These are phyloP conservation scores for Kwoniella europaea DNA, from an alignment of 768 basidiomycete species.

Conservation along the genomic window DNA sequence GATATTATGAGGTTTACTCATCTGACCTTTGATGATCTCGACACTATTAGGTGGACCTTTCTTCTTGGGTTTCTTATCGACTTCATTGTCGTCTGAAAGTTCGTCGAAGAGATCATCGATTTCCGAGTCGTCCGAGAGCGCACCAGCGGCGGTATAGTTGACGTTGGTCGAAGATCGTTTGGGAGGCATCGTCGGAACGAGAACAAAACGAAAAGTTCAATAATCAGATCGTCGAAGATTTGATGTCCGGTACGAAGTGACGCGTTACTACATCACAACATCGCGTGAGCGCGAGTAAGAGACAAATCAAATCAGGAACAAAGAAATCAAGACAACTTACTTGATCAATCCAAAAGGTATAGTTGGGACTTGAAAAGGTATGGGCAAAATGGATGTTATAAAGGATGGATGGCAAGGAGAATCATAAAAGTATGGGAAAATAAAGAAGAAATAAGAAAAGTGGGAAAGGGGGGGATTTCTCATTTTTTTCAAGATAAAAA, in stretches of 20 bases:
- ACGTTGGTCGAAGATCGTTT: background rate
- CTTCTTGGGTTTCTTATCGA: constrained; percentile 20
- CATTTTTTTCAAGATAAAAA: background rate
- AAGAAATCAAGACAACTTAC: background rate
- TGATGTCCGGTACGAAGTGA: background rate
- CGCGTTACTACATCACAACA: background rate
- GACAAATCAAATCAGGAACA: background rate
- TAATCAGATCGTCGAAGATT: background rate
- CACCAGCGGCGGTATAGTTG: constrained; percentile 16
- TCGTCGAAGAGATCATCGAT: constrained; percentile 26
- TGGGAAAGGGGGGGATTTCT: background rate
- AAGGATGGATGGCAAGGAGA: background rate
- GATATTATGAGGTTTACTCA: constrained; percentile 24
- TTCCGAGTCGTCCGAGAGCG: constrained; percentile 22
- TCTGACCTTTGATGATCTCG: constrained; percentile 15
- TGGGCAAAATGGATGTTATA: background rate
- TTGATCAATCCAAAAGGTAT: background rate
- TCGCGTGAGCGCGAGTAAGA: background rate
- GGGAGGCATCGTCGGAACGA: constrained; percentile 7
- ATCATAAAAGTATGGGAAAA: background rate
- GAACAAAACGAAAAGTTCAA: background rate
- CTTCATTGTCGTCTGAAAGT: constrained; percentile 10
- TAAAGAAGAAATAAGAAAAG: background rate
- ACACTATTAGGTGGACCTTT: constrained; percentile 1
- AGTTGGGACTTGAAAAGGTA: background rate